phyloP scores from a whole-genome alignment of 1,284 basidiomycete genomes.

The Sparassis latifolia region DNA sequence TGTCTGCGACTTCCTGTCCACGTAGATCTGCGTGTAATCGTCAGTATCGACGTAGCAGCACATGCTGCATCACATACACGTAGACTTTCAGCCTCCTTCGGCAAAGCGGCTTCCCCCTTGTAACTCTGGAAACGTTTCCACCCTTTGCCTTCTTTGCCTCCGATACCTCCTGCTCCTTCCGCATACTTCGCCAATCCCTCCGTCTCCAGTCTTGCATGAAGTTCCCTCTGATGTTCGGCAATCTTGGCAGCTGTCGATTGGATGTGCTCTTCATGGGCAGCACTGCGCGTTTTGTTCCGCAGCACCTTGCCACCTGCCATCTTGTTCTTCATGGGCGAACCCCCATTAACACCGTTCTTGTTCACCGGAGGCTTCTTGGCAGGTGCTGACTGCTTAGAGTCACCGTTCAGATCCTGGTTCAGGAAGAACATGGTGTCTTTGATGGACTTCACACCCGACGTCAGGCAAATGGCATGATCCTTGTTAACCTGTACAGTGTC shows the following conservation, averaged over 20 bases:
- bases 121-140: conserved; percentile 98
- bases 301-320: conserved; percentile 78
- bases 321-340: conserved; percentile 62
- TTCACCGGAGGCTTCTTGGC: conserved; percentile 50
- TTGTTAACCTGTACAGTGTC: conserved; percentile 84
- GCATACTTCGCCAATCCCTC: conserved; percentile 85
- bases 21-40: conserved; percentile 58
- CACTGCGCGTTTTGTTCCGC: conserved; percentile 78
- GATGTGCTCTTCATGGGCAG: conserved; percentile 72
- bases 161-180: conserved; percentile 61
- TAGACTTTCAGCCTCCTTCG: conserved; percentile 70
- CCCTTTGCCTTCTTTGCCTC: conserved; percentile 80
- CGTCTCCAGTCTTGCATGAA: conserved; percentile 75
- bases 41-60: conserved; percentile 2
- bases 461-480: conserved; percentile 68
- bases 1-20: conserved; percentile 88
- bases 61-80: conserved; percentile 43
- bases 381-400: conserved; percentile 42
- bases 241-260: conserved; percentile 69
- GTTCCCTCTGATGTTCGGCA: conserved; percentile 82
- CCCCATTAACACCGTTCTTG: conserved; percentile 45
- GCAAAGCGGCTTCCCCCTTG: conserved; percentile 88
- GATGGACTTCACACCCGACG: conserved; percentile 76
- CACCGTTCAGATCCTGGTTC: conserved; percentile 47
- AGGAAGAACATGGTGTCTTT: conserved; percentile 90